Evolutionary conservation across 176 grass and related monocot species (phyloP), one percentile per base, ranked within the genome.

Genomic region (Dendrocalamus sinicus): DNA sequence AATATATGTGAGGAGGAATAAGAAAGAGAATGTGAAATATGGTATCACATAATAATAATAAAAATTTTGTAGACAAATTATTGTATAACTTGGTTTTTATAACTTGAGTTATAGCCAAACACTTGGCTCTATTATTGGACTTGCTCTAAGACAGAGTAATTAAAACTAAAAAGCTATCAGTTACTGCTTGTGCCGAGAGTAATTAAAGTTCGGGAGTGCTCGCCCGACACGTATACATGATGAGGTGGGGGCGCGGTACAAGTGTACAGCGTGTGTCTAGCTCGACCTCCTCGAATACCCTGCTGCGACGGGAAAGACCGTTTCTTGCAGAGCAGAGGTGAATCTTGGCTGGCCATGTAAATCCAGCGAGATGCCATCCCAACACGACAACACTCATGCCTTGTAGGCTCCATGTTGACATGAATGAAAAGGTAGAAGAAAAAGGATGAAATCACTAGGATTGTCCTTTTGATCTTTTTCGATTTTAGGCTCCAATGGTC

Each of bases 241-340:
- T 90, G 43, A 71, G 71, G 51, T 0, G 28, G 50, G 67, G 9
- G 12, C 24, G 4, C 20, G 4, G 68, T 53, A 66, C 85, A 55
- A n/a, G 67, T 57, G 47, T 12, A 45, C 28, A 45, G 3, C 77
- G 43, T 52, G 82, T 24, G 68, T 73, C n/a, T 7, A 72, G 8
- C 53, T 50, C 11, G 40, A 4, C 41, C 20, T 72, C 12, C n/a
- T 61, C 4, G 70, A 75, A 17, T 19, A 44, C 71, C 11, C 8
- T 4, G 28, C 23, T 20, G 15, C 6, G 17, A 19, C 26, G n/a
- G 44, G 11, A 10, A 10, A 19, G 17, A 22, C 79, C 15, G 43
- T 79, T 77, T 12, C 87, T 54, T 84, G 55, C 67, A 77, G 5
- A 19, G 68, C 67, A 71, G 5, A 13, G 76, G 35, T 81, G 77